Conservation (phyloP, 257 asterid genomes). For the Solanum paucissectum region DNA sequence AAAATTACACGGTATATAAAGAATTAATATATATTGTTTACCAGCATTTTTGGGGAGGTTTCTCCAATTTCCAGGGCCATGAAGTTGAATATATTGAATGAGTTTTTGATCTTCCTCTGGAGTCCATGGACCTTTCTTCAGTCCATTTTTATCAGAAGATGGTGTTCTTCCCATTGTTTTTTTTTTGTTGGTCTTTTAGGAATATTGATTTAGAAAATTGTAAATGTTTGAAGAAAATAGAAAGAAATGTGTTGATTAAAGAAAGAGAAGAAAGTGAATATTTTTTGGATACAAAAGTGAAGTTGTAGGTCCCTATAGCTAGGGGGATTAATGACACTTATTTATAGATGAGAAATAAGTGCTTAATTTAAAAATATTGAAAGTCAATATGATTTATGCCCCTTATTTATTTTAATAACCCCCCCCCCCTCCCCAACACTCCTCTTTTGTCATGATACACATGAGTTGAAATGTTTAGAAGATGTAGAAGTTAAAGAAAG, state of each 20-base stretch:
- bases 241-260: background rate
- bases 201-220: background rate
- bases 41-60: conserved; percentile 76
- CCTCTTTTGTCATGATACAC: background rate
- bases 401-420: conserved; percentile 5
- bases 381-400: conserved; percentile 61
- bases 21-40: background rate
- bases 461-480: background rate
- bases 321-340: conserved; percentile 11
- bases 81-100: conserved; percentile 32
- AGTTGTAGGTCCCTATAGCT: conserved; percentile 25
- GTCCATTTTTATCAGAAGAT: conserved; percentile 57
- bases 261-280: background rate
- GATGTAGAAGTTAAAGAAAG: background rate
- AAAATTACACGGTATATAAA: too few species aligned
- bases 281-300: conserved; percentile 8
- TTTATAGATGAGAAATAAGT: conserved; percentile 19
- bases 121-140: conserved; percentile 91
- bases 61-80: conserved; percentile 81
- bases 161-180: conserved; percentile 71
- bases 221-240: background rate
- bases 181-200: background rate
- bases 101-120: conserved; percentile 72
- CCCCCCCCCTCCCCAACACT: background rate
- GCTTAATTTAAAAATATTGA: conserved; percentile 2